These are phyloP conservation scores for Ceriops zippeliana DNA, from an alignment of 345 rosid species.

Conservation along the genomic window DNA sequence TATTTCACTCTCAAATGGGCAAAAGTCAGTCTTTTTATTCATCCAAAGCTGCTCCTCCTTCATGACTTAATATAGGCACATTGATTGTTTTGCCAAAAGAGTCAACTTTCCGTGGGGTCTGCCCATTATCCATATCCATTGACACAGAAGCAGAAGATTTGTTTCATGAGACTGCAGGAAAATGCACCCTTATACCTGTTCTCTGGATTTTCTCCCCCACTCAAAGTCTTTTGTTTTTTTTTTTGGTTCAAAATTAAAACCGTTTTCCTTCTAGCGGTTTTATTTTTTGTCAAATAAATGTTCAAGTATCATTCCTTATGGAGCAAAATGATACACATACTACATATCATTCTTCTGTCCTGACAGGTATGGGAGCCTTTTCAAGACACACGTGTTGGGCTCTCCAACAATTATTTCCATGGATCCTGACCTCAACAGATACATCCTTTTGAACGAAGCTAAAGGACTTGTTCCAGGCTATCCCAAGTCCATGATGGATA, in stretches of 20 bases:
- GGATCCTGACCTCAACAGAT: slow-evolving; percentile 20
- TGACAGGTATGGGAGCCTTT: slow-evolving; percentile 21
- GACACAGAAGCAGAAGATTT: neutral
- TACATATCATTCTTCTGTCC: neutral
- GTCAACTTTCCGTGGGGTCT: too few relatives aligned
- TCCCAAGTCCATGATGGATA: slow-evolving; percentile 16
- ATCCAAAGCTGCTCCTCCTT: too few relatives aligned
- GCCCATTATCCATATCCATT: neutral
- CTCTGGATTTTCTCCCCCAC: neutral
- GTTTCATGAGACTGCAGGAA: neutral
- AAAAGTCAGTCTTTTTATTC: too few relatives aligned
- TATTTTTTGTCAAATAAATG: too few relatives aligned
- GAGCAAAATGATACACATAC: neutral
- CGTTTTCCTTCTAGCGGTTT: too few relatives aligned
- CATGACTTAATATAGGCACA: too few relatives aligned
- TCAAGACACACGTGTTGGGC: slow-evolving; percentile 22
- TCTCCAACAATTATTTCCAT: slow-evolving; percentile 20
- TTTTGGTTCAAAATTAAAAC: neutral
- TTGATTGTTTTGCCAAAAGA: too few relatives aligned
- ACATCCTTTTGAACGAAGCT: slow-evolving; percentile 16
- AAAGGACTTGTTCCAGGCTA: slow-evolving; percentile 29
- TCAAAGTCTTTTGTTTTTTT: neutral
- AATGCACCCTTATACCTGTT: neutral
- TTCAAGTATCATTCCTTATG: too few relatives aligned
- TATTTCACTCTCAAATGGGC: too few relatives aligned